phyloP scores from a whole-genome alignment of 2,329 filamentous ascomycete species.

The Lachnellula suecica region DNA sequence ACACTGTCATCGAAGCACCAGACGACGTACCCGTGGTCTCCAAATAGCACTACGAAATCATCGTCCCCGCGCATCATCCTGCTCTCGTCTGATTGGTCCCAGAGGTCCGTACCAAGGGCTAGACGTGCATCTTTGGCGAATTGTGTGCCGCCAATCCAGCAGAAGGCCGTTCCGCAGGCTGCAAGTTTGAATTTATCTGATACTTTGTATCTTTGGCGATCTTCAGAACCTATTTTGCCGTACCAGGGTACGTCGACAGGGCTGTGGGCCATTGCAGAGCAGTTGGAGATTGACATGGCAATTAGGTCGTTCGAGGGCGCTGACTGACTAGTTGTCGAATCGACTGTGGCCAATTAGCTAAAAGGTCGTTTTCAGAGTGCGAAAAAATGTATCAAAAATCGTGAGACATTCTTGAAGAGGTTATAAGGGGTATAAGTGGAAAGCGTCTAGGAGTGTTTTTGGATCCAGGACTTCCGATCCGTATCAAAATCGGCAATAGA shows the following conservation, averaged over 20 bases:
- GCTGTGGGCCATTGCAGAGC: not conserved
- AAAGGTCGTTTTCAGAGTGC: too few species aligned
- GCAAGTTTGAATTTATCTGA: not conserved
- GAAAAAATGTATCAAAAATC: too few species aligned
- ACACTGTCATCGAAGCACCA: slow-evolving; percentile 21
- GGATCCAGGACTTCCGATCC: too few species aligned
- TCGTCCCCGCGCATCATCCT: slow-evolving; percentile 18
- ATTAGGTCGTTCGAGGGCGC: not conserved
- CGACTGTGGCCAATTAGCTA: too few species aligned
- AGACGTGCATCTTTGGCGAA: not conserved
- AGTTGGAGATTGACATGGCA: not conserved
- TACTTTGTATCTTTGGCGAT: not conserved
- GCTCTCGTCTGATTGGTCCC: not conserved
- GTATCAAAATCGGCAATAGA: too few species aligned
- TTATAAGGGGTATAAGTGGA: too few species aligned
- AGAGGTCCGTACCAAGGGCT: not conserved
- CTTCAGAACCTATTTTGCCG: not conserved
- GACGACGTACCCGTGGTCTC: slow-evolving; percentile 15
- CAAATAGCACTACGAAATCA: slow-evolving; percentile 21
- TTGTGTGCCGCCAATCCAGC: not conserved
- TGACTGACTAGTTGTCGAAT: not conserved
- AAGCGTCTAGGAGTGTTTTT: too few species aligned
- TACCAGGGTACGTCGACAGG: not conserved
- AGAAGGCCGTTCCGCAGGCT: not conserved
- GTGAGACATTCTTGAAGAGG: too few species aligned